Conservation (phyloP, 768 basidiomycete genomes). For the Amanita thiersii region DNA sequence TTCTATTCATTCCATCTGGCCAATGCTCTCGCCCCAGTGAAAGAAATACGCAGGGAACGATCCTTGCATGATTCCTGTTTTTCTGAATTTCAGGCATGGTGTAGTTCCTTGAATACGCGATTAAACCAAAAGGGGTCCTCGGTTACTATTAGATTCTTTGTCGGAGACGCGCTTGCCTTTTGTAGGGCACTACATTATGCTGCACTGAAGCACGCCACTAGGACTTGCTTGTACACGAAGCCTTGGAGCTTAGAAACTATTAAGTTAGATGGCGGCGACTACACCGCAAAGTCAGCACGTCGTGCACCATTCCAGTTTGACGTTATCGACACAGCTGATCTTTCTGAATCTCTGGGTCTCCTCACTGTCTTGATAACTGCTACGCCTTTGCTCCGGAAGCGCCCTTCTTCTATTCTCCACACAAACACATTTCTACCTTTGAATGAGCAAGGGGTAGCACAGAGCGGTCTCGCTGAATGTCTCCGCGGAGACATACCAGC, state of each 20-base stretch:
- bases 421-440: conserved; percentile 22
- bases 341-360: conserved; percentile 28
- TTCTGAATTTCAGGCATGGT: conserved; percentile 27
- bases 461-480: conserved; percentile 21
- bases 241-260: neutral
- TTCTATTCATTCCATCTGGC: conserved; percentile 33
- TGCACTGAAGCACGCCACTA: conserved; percentile 10
- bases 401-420: conserved; percentile 20
- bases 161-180: conserved; percentile 31
- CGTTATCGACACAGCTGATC: conserved; percentile 33
- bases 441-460: conserved; percentile 17
- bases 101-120: conserved; percentile 18
- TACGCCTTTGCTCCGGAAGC: conserved; percentile 19
- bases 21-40: conserved; percentile 17
- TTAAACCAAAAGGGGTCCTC: conserved; percentile 6
- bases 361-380: conserved; percentile 27
- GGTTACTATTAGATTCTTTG: conserved; percentile 28
- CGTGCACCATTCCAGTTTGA: conserved; percentile 24
- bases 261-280: neutral
- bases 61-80: conserved; percentile 19
- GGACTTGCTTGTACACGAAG: conserved; percentile 22
- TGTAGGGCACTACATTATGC: conserved; percentile 25
- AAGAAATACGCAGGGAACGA: conserved; percentile 6
- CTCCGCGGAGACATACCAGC: conserved; percentile 24
- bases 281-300: neutral